Base-by-base conservation (phyloP, 257 asterid species). In the Solanum clarkiae region DNA sequence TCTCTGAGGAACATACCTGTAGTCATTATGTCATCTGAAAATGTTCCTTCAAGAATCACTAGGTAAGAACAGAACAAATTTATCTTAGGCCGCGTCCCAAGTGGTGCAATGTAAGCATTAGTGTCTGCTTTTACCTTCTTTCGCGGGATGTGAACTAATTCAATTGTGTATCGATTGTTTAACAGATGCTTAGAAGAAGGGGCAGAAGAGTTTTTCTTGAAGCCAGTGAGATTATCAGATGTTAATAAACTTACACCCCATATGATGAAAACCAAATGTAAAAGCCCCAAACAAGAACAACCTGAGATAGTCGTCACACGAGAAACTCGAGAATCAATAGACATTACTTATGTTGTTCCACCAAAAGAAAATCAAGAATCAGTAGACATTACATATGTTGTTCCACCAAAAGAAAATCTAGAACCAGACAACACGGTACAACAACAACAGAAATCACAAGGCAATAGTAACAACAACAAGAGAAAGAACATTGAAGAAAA, bases 151-250 rank as follows among this genome's bases (percentile, higher is more conserved):
- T 22, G n/a, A 32, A 49, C 44, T 82, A 14, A 84, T 24, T n/a
- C 0, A 2, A 22, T 11, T n/a, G 22, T 20, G 3, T 65, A n/a
- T 82, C n/a, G 7, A 42, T 69, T 8, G 17, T 15, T 80, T 29
- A 26, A 49, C 85, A 89, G 91, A 86, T 89, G 90, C 17, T 56
- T 89, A 24, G 90, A 89, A 85, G 91, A 87, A 85, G 91, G 91
- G 40, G 91, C 91, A 51, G 87, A 89, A 62, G 89, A 87, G 83
- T 87, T 89, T 74, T 85, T 89, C 55, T 40, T 87, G 51, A 89
- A 89, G 53, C 91, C 91, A 62, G 88, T 89, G 1, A 85, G 85
- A 42, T 81, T 75, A 36, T 83, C 88, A 56, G 91, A 89, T 55
- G 89, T 89, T 16, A 89, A 69, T 84, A 89, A 85, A 75, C 86